These are phyloP conservation scores for Dryadomyces quercivorus DNA, from an alignment of 2,329 filamentous ascomycete species.

Conservation along the genomic window DNA sequence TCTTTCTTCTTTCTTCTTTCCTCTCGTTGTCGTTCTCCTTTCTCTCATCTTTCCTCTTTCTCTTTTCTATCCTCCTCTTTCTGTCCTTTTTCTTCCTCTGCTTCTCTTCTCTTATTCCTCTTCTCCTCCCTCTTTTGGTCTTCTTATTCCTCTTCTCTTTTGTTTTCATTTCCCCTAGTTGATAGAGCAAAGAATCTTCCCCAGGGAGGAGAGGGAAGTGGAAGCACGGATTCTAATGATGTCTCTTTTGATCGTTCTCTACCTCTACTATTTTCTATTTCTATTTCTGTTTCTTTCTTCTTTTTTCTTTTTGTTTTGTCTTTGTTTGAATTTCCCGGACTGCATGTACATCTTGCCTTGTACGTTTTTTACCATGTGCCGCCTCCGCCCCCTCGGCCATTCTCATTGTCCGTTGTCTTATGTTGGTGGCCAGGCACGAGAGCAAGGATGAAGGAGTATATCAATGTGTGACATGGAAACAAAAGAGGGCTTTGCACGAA, in stretches of 20 bases:
- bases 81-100: neutral
- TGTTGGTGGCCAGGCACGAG: too few relatives aligned
- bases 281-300: neutral
- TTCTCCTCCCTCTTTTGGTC: neutral
- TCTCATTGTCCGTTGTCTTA: too few relatives aligned
- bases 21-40: neutral
- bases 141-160: neutral
- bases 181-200: neutral
- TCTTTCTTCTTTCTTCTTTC: neutral
- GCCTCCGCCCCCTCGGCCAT: too few relatives aligned
- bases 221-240: neutral
- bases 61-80: neutral
- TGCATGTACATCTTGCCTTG: too few relatives aligned
- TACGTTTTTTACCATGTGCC: too few relatives aligned
- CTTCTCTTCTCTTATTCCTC: neutral
- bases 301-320: neutral
- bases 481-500: too few relatives aligned
- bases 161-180: neutral
- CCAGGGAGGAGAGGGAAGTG: neutral
- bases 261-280: neutral
- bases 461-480: too few relatives aligned
- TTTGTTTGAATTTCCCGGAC: too few relatives aligned
- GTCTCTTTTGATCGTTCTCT: neutral
- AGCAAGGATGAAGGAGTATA: too few relatives aligned
- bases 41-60: neutral